These are phyloP conservation scores for Cryptosporidium bovis DNA, from an alignment of 169 alveolate species.

Conservation along the genomic window DNA sequence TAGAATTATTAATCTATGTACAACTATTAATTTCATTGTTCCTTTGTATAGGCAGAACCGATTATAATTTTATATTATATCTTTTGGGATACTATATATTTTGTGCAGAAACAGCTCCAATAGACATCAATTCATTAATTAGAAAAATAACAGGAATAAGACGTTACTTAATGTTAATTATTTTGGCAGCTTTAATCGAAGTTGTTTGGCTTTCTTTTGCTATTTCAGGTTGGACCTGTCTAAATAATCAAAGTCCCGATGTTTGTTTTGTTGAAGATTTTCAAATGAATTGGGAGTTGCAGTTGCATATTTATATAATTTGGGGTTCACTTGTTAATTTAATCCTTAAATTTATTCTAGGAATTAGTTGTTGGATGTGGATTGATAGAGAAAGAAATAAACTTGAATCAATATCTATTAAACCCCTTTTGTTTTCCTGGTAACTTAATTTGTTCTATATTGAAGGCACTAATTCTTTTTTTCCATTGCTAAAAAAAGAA, in stretches of 20 bases:
- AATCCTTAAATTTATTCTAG: conserved; percentile 31
- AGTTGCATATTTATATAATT: conserved; percentile 33
- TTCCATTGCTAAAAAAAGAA: too few species aligned
- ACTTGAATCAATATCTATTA: conserved; percentile 62
- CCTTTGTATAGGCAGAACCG: conserved; percentile 63
- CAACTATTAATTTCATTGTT: conserved; percentile 55
- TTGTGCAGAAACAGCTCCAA: conserved; percentile 63
- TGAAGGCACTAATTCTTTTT: too few species aligned
- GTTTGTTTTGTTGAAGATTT: conserved; percentile 72
- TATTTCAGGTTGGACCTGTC: conserved; percentile 57
- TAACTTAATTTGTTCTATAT: neutral
- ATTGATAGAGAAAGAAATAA: conserved; percentile 60
- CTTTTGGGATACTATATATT: conserved; percentile 50
- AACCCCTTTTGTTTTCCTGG: conserved; percentile 29
- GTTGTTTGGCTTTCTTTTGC: conserved; percentile 68
- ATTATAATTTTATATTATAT: conserved; percentile 55
- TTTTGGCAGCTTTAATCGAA: conserved; percentile 44
- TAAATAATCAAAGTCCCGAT: conserved; percentile 48
- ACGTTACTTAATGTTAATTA: conserved; percentile 26
- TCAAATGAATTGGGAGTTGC: conserved; percentile 72
- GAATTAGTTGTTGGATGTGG: conserved; percentile 72
- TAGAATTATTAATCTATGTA: conserved; percentile 42
- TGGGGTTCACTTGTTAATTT: conserved; percentile 70
- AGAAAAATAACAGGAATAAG: conserved; percentile 72
- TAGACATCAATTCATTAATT: conserved; percentile 55